Percentiles rank a stretch among this genome's conserved stretches.
phyloP scores from a whole-genome alignment of 345 rosid genomes.

The Pugionium cornutum region DNA sequence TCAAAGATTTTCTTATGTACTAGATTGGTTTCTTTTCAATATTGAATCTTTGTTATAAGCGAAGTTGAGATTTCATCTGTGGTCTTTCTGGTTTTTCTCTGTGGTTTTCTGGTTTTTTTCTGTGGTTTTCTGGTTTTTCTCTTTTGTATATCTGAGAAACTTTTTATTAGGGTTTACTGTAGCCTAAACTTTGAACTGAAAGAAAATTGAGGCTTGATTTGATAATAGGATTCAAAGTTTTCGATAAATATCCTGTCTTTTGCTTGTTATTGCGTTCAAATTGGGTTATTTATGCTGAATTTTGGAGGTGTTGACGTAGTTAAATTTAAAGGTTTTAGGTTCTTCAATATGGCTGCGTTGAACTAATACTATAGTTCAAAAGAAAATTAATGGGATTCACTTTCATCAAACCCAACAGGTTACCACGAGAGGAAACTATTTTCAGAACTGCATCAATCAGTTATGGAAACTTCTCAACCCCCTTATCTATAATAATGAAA shows the following conservation, averaged over 20 bases:
- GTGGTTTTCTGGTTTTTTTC: too few relatives aligned
- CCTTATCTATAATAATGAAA: too few relatives aligned
- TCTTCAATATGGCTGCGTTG: constrained; percentile 3
- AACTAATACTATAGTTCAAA: constrained; percentile 9
- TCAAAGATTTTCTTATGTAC: too few relatives aligned
- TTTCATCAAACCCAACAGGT: constrained; percentile 26
- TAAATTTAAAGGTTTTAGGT: not conserved
- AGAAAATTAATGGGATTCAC: constrained; percentile 6
- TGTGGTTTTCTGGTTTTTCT: too few relatives aligned
- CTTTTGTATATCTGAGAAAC: not conserved
- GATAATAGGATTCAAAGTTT: not conserved
- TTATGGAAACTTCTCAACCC: too few relatives aligned
- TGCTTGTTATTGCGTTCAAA: not conserved
- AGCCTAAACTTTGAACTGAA: not conserved
- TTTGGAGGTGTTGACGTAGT: not conserved
- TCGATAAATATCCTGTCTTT: constrained; percentile 8
- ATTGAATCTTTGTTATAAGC: too few relatives aligned
- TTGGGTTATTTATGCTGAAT: constrained; percentile 1
- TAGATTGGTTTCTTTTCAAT: too few relatives aligned
- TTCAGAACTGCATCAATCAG: too few relatives aligned
- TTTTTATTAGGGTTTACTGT: constrained; percentile 40
- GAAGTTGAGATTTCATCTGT: too few relatives aligned
- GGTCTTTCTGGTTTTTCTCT: too few relatives aligned
- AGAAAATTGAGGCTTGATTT: not conserved
- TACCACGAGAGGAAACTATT: too few relatives aligned